These are phyloP conservation scores for Pouteria glomerata DNA, from an alignment of 148 eudicot species.

Conservation along the genomic window DNA sequence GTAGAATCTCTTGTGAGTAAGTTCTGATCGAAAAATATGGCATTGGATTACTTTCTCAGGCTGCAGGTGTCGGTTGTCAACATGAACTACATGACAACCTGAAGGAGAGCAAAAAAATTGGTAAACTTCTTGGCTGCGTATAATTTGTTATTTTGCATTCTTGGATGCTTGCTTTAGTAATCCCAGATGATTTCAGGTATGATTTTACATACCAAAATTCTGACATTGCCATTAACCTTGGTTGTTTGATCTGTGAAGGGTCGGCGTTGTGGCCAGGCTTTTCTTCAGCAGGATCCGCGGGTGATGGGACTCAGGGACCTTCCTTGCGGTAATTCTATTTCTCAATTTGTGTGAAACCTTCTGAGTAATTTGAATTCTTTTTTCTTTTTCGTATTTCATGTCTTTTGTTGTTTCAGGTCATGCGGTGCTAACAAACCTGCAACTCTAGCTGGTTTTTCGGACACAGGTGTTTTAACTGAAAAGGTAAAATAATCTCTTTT, in stretches of 20 bases:
- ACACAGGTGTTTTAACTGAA: constrained; percentile 12
- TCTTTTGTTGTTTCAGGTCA: constrained; percentile 23
- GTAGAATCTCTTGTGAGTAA: too few relatives aligned
- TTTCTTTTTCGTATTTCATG: constrained; percentile 13
- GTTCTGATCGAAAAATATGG: neutral
- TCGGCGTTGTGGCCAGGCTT: constrained; percentile 24
- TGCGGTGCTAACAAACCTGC: constrained; percentile 17
- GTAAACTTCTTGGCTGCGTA: constrained; percentile 10
- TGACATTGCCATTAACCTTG: constrained; percentile 4
- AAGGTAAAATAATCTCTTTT: constrained; percentile 30
- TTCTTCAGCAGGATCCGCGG: constrained; percentile 16
- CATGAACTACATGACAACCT: constrained; percentile 10
- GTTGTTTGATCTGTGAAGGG: constrained; percentile 8
- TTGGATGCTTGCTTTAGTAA: too few relatives aligned
- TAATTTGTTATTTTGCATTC: too few relatives aligned
- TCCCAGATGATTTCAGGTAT: too few relatives aligned
- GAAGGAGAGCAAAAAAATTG: constrained; percentile 20
- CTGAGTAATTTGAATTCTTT: neutral
- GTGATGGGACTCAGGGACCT: constrained; percentile 22
- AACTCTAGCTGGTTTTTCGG: constrained; percentile 11
- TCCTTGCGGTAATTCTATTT: constrained; percentile 27
- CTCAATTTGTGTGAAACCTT: neutral
- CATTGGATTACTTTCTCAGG: constrained; percentile 22
- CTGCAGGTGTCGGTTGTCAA: constrained; percentile 16
- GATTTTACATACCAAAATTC: neutral